Base-by-base conservation (phyloP, 257 asterid species). In the Lavandula angustifolia region DNA sequence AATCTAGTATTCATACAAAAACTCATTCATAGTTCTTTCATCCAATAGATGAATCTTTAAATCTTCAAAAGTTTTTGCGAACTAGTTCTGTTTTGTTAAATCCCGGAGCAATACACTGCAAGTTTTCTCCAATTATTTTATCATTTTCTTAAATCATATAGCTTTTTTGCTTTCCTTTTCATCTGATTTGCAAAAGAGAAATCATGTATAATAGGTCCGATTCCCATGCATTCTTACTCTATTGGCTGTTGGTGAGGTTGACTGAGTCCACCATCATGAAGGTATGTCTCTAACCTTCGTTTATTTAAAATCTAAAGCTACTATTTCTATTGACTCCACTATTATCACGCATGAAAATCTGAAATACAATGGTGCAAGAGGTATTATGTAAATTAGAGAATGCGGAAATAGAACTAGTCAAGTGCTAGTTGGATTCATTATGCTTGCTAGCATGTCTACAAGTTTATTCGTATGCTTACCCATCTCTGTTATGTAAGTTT, bases 151-250 rank as follows among this genome's bases (percentile, higher is more conserved):
- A 16, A 40, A 37, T 37, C 41, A 33, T 35, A 55, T 56, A 60
- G 66, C 47, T 75, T 52, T 48, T 65, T 51, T 69, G 55, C 34
- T 69, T 68, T 60, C 43, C n/a, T 49, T 59, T 62, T 64, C 70
- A 37, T 68, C 68, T 61, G 34, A 59, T 60, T 67, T 73, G 43
- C 54, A 4, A 63, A 81, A 68, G 47, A 46, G 75, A 62, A 60
- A 69, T 70, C 70, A 64, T 71, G 72, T 64, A 72, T 77, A 76
- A 76, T 82, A 79, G 79, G 85, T 77, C 81, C 79, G 35, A 66
- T 82, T 82, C 80, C 87, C 85, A 83, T 82, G 77, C 87, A 82
- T 74, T 74, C 75, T 69, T 82, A 75, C 65, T 74, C 76, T 74
- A 72, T 78, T 78, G 81, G 77, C 78, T 68, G 85, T 79, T 77